Evolutionary conservation across 148 eudicot species (phyloP), one percentile per base, ranked within the genome.

Genomic region (Pouteria glomerata): DNA sequence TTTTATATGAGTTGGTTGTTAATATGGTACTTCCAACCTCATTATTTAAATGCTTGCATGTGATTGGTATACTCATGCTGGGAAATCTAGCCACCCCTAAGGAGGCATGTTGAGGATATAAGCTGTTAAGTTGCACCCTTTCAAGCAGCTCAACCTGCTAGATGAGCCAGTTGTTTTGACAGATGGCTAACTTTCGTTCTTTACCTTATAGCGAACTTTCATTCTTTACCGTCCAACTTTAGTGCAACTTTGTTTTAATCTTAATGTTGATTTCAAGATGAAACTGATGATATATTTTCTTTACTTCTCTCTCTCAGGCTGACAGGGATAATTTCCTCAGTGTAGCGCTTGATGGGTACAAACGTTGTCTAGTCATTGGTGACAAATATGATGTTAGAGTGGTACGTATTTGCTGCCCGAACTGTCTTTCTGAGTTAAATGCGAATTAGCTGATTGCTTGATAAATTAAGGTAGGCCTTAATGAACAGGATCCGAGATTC

Each of bases 311-410:
- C 24, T 77, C 64, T 71, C 88, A 95, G 99, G 91, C 85, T 81
- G 99, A 95, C 84, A 81, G 92, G 78, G 99, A 95, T 79, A 86
- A 88, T 74, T 89, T 91, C 79, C 85, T 95, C 53, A 79, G 80
- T 73, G 77, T 89, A 47, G 96, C 97, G 59, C 85, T 91, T 73
- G 96, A 84, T 69, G 99, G 96, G 65, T 95, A 95, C 76, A 88
- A 86, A 59, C 84, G 78, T 50, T 95, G 99, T 79, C 82, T 95
- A 75, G 89, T 95, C 73, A 76, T 90, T 61, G 99, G 99, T 63
- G 94, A 91, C 68, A 91, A 91, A 79, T 95, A 95, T 75, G 99
- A 95, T 84, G 92, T 95, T 44, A 84, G 90, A 88, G 99, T 85
- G 97, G 98, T 95, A 78, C 66, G 67, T 78, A 63, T 47, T 77